phyloP scores from a whole-genome alignment of 2,329 filamentous ascomycete genomes.

The Cladophialophora carrionii region DNA sequence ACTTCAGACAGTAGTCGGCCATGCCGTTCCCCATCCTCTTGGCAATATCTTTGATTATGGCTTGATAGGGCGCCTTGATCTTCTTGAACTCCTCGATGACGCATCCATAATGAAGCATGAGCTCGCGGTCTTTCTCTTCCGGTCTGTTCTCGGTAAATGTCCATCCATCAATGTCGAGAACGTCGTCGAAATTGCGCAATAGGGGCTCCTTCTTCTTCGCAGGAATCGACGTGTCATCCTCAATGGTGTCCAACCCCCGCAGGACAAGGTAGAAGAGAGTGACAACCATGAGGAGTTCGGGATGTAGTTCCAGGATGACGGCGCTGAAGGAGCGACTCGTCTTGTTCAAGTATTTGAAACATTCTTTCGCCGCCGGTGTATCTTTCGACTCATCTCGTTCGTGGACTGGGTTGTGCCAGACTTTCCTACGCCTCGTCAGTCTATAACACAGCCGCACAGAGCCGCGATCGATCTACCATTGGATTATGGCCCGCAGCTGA shows the following conservation, averaged over 20 bases:
- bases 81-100: slow-evolving; percentile 85
- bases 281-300: slow-evolving; percentile 86
- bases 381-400: slow-evolving; percentile 77
- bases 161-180: slow-evolving; percentile 84
- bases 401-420: slow-evolving; percentile 95
- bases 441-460: slow-evolving; percentile 1
- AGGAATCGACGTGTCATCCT: slow-evolving; percentile 95
- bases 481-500: slow-evolving; percentile 79
- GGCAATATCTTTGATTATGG: slow-evolving; percentile 90
- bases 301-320: slow-evolving; percentile 94
- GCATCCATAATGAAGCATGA: slow-evolving; percentile 89
- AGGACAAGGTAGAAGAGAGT: slow-evolving; percentile 91
- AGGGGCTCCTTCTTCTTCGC: slow-evolving; percentile 81
- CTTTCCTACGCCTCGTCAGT: slow-evolving; percentile 65
- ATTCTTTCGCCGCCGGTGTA: slow-evolving; percentile 71
- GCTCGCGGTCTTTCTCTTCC: slow-evolving; percentile 89
- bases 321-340: slow-evolving; percentile 92
- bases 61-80: slow-evolving; percentile 80
- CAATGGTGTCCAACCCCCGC: slow-evolving; percentile 93
- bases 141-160: slow-evolving; percentile 82
- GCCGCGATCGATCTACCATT: slow-evolving; percentile 68
- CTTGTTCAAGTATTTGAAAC: slow-evolving; percentile 81
- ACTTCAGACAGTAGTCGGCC: slow-evolving; percentile 90
- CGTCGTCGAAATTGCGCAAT: slow-evolving; percentile 77
- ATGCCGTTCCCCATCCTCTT: slow-evolving; percentile 97